These are phyloP conservation scores for Guillardia theta DNA, from an alignment of 78 protist genomes.

Conservation along the genomic window DNA sequence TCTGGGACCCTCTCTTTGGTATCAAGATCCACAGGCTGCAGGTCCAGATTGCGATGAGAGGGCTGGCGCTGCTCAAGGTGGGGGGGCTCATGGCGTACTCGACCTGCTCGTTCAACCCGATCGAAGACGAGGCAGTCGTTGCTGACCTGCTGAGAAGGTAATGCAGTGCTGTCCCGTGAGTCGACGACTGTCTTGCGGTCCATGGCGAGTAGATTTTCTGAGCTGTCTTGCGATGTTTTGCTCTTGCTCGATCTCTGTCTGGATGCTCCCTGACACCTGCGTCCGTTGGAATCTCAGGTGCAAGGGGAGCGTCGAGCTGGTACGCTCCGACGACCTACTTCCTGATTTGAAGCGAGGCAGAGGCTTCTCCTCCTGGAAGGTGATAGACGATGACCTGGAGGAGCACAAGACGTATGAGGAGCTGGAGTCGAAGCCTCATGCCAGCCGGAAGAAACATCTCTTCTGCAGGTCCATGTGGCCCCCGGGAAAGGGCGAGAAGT, in stretches of 20 bases:
- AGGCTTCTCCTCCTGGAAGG: background rate
- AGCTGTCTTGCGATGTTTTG: too few relatives aligned
- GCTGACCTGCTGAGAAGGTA: background rate
- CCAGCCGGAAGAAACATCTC: too few relatives aligned
- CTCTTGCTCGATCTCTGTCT: too few relatives aligned
- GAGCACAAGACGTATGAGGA: background rate
- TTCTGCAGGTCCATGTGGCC: too few relatives aligned
- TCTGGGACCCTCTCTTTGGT: background rate
- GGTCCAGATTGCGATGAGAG: slow-evolving; percentile 80
- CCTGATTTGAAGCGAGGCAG: background rate
- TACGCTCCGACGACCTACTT: background rate
- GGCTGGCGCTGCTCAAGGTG: slow-evolving; percentile 66
- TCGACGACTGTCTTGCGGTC: too few relatives aligned
- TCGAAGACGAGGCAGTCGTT: slow-evolving; percentile 14
- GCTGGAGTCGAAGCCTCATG: too few relatives aligned
- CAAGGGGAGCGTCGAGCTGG: background rate
- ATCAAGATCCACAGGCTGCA: slow-evolving; percentile 74
- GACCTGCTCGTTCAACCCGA: background rate
- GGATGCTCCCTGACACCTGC: too few relatives aligned
- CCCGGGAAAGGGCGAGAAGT: too few relatives aligned
- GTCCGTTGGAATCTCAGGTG: too few relatives aligned
- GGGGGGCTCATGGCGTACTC: background rate
- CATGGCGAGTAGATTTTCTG: too few relatives aligned
- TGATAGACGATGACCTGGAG: background rate
- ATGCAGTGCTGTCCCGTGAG: too few relatives aligned